Percentiles rank a stretch among this genome's conserved stretches.
Conservation (phyloP, 1,284 basidiomycete genomes). For the Trametes polyzona region DNA sequence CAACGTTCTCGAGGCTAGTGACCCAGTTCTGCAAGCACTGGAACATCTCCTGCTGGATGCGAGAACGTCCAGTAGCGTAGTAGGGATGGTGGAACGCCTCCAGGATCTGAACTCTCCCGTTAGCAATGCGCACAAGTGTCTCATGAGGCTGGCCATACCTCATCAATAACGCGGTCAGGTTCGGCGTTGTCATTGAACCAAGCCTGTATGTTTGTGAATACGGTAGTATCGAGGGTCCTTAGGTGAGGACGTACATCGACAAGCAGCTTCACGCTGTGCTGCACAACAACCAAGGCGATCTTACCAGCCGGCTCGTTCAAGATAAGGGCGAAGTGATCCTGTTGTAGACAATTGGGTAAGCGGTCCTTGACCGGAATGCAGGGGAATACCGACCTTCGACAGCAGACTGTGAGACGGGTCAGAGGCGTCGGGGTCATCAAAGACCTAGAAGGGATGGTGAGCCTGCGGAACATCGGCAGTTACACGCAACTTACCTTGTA, state of each 20-base stretch:
- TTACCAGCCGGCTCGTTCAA: slow-evolving; percentile 76
- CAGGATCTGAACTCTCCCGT: slow-evolving; percentile 46
- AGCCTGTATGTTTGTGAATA: slow-evolving; percentile 39
- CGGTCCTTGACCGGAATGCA: background rate
- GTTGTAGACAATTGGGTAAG: background rate
- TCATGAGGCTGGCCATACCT: slow-evolving; percentile 37
- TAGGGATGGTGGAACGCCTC: slow-evolving; percentile 75
- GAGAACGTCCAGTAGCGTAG: slow-evolving; percentile 57
- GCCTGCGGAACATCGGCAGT: background rate
- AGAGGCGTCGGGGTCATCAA: slow-evolving; percentile 69
- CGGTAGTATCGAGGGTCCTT: no score
- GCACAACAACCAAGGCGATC: slow-evolving; percentile 70
- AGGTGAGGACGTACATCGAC: slow-evolving; percentile 51
- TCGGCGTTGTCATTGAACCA: slow-evolving; percentile 54
- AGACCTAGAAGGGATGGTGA: slow-evolving; percentile 47
- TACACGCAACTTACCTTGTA: slow-evolving; percentile 48
- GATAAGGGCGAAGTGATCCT: slow-evolving; percentile 68
- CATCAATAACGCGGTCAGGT: slow-evolving; percentile 52
- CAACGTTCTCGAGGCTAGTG: slow-evolving; percentile 49
- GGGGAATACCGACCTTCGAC: slow-evolving; percentile 49
- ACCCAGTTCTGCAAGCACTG: slow-evolving; percentile 63
- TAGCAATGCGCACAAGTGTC: background rate
- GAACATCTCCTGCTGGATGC: slow-evolving; percentile 71
- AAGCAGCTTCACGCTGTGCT: slow-evolving; percentile 62
- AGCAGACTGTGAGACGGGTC: slow-evolving; percentile 76